Conservation (phyloP, 73 alveolate genomes). For the Paramecium tetraurelia region DNA sequence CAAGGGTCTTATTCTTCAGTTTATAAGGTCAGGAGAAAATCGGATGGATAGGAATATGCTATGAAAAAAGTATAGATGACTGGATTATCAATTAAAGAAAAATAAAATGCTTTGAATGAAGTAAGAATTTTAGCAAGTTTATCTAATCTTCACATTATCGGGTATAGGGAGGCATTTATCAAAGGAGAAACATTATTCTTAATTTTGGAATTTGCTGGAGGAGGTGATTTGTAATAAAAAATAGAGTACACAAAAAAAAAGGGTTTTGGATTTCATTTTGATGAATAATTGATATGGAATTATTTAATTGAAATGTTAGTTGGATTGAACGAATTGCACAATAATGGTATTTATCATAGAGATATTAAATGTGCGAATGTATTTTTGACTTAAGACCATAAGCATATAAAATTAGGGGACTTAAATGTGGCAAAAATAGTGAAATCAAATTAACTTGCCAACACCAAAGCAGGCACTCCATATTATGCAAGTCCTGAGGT, state of each 20-base stretch:
- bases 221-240: slow-evolving; percentile 78
- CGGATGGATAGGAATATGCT: slow-evolving; percentile 60
- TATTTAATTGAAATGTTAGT: slow-evolving; percentile 76
- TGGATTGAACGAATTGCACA: slow-evolving; percentile 88
- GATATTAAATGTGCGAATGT: slow-evolving; percentile 92
- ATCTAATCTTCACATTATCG: slow-evolving; percentile 37
- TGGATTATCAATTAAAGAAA: slow-evolving; percentile 48
- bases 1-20: slow-evolving; percentile 60
- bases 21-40: slow-evolving; percentile 52
- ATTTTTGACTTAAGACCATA: slow-evolving; percentile 72
- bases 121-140: slow-evolving; percentile 59
- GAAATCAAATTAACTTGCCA: slow-evolving; percentile 6
- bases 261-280: slow-evolving; percentile 50
- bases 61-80: slow-evolving; percentile 52
- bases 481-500: slow-evolving; percentile 93
- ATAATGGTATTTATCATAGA: slow-evolving; percentile 84
- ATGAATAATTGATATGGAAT: slow-evolving; percentile 74
- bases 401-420: slow-evolving; percentile 75
- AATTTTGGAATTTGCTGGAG: slow-evolving; percentile 83
- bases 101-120: slow-evolving; percentile 64
- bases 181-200: slow-evolving; percentile 59
- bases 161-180: slow-evolving; percentile 60
- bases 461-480: slow-evolving; percentile 92
- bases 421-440: slow-evolving; percentile 82
- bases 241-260: slow-evolving; percentile 65